Base-by-base conservation (phyloP, 257 asterid species). In the Solanum chiquidenum region DNA sequence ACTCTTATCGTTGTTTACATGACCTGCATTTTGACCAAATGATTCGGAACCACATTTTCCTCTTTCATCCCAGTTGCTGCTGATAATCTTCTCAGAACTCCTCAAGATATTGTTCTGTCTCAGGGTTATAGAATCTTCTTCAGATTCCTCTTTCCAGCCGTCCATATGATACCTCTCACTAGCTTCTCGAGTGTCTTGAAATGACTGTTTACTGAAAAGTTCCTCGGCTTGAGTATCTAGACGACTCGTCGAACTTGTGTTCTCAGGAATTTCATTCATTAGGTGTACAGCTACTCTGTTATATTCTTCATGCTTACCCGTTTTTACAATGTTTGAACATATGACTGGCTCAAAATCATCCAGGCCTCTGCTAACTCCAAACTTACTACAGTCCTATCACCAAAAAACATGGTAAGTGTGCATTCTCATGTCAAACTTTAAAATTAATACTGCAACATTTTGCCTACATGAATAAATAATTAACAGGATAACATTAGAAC, bases 261-360 rank as follows among this genome's bases (percentile, higher is more conserved):
- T 89, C 60, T 77, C 87, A 25, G 88, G 88, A 83, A 64, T 79
- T 64, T 91, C 89, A 85, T 87, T 89, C 87, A 79, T 91, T 31
- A 86, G 76, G 85, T 42, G 84, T 72, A 46, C n/a, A 68, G 35
- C 37, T 76, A 90, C 89, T 86, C 88, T 86, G 79, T 75, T 89
- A 68, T 87, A 58, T 34, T 83, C 87, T 85, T 89, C 92, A 83
- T 79, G 84, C 76, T 90, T 82, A 85, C 71, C 87, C 93, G 90
- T 90, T 85, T 86, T 86, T 55, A 62, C 86, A 79, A 64, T 74
- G 13, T 76, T 20, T 77, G 88, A 88, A 84, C 82, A 83, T 74
- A 88, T 58, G 83, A 89, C 20, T 44, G 88, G 66, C 83, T 87
- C 89, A 85, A 83, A 31, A 85, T 83, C 79, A 35, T 84, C 86